phyloP scores from a whole-genome alignment of 1,139 yeast species.

The Kluyveromyces marxianus region DNA sequence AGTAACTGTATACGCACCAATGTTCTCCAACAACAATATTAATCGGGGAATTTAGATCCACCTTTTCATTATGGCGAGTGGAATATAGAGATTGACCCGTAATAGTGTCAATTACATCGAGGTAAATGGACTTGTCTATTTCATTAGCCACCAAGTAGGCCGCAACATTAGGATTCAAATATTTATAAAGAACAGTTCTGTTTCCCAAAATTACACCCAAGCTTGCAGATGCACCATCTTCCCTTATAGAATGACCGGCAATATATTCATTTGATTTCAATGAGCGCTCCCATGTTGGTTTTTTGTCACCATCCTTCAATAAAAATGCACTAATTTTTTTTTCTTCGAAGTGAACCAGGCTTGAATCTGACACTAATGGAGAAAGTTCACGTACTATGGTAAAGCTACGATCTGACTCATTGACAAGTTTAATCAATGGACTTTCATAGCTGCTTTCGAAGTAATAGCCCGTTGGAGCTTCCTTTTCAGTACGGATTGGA shows the following conservation, averaged over 20 bases:
- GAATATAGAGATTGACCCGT: constrained; percentile 59
- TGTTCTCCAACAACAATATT: constrained; percentile 68
- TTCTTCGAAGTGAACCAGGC: constrained; percentile 9
- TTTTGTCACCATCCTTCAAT: constrained; percentile 16
- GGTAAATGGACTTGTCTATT: constrained; percentile 28
- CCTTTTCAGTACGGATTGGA: not conserved
- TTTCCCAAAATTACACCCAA: constrained; percentile 65
- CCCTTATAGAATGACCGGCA: constrained; percentile 35
- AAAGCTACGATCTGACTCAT: constrained; percentile 4
- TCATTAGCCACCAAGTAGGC: constrained; percentile 45
- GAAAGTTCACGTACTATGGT: not conserved
- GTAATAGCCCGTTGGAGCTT: not conserved
- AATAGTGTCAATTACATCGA: constrained; percentile 58
- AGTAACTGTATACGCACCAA: constrained; percentile 71
- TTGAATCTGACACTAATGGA: constrained; percentile 22
- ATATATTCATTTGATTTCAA: constrained; percentile 30
- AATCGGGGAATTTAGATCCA: constrained; percentile 36
- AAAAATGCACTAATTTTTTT: constrained; percentile 22
- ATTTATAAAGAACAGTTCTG: constrained; percentile 75
- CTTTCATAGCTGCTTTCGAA: not conserved
- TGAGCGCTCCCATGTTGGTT: constrained; percentile 31
- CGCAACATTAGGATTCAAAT: constrained; percentile 62
- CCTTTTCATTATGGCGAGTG: constrained; percentile 36
- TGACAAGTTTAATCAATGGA: constrained; percentile 1
- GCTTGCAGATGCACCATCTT: constrained; percentile 46